Base-by-base conservation (phyloP, 2,329 filamentous ascomycete genomes). In the Ophiocordyceps australis region DNA sequence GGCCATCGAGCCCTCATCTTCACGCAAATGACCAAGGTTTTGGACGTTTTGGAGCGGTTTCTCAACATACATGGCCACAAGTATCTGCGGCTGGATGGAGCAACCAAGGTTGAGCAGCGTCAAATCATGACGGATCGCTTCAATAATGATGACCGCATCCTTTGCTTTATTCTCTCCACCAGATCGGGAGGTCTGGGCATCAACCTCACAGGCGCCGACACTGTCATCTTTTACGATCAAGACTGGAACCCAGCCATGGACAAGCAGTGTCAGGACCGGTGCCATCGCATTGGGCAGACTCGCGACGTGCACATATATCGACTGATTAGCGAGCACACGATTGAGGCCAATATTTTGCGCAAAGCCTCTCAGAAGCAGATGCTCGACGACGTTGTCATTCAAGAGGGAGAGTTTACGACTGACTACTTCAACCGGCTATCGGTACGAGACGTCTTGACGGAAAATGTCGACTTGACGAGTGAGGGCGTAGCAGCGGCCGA, bases 161-260 rank as follows among this genome's bases (percentile, higher is more conserved):
- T 93, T 10, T 86, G 77, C 34, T 98, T 98, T 55, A 98, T 98
- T 39, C 57, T 98, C 5, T 95, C 86, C 1, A 93, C 83, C 25
- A 73, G 89, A 30, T 94, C 89, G 1, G 89, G 89, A 37, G 89
- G 89, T 28, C 61, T 98, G 1, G 89, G 89, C 30, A 92, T 98
- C 56, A 98, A 98, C 41, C 62, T 98, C 22, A 95, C 86, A 0
- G 89, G 89, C 25, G 89, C 89, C 5, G 89, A 95, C 47, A 93
- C 85, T 0, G 89, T 98, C 40, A 94, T 98, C 37, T 98, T 98
- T 50, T 98, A 95, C 52, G 89, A 98, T 43, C 74, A 95, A 31
- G 89, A 98, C 47, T 98, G 91, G 91, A 98, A 98, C 41, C 89
- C 89, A 0, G 89, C 91, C 26, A 98, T 98, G 89, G 89, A 98